Evolutionary conservation across 2,329 filamentous ascomycete genomes (phyloP).

Genomic region (Paraphoma sp.): DNA sequence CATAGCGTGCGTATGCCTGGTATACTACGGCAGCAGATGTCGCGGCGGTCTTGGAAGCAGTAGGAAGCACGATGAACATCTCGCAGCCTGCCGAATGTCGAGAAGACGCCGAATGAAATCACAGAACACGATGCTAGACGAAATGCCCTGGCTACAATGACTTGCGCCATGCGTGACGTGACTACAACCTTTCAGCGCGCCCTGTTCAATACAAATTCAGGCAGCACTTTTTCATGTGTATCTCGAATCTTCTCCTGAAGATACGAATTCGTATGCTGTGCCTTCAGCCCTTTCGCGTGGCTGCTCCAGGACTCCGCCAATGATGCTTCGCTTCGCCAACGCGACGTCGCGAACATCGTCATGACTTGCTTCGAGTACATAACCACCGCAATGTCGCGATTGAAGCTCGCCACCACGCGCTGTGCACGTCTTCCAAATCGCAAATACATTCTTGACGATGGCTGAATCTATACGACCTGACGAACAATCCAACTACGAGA

Average conservation of each 20-base stretch:
- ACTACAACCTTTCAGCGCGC: background rate
- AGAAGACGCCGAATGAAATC: background rate
- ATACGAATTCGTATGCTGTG: slow-evolving; percentile 10
- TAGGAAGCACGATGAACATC: background rate
- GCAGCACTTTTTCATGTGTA: background rate
- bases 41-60: background rate
- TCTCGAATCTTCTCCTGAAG: slow-evolving; percentile 8
- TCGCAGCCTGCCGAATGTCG: background rate
- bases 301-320: slow-evolving; percentile 11
- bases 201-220: background rate
- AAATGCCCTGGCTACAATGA: background rate
- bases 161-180: too few relatives aligned
- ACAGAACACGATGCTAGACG: background rate
- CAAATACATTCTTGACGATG: slow-evolving; percentile 24
- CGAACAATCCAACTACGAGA: slow-evolving; percentile 64
- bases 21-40: background rate
- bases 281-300: slow-evolving; percentile 15
- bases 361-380: slow-evolving; percentile 21
- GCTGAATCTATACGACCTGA: slow-evolving; percentile 42
- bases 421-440: background rate
- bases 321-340: slow-evolving; percentile 23
- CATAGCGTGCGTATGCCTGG: slow-evolving; percentile 2
- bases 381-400: slow-evolving; percentile 19
- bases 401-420: slow-evolving; percentile 6
- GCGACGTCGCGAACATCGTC: slow-evolving; percentile 25